Conservation (phyloP, 176 grass and related monocot genomes). For the Musa acuminata region DNA sequence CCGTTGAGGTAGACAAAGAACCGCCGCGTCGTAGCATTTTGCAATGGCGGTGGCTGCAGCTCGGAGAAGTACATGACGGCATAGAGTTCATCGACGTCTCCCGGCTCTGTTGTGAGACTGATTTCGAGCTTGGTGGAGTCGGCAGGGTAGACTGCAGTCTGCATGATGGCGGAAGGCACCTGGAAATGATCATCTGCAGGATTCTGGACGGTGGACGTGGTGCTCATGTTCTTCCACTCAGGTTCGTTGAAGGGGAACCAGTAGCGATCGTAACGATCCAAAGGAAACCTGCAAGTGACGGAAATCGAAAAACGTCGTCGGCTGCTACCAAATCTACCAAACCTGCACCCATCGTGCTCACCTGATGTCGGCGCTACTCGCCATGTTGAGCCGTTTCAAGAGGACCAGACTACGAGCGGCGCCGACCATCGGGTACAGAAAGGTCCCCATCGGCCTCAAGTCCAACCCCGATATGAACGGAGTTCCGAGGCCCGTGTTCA, state of each 20-base stretch:
- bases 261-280: background rate
- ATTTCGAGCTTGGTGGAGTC: slow-evolving; percentile 33
- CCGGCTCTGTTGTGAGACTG: background rate
- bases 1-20: slow-evolving; percentile 34
- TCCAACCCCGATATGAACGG: background rate
- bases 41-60: background rate
- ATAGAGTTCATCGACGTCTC: slow-evolving; percentile 19
- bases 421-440: background rate
- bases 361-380: background rate
- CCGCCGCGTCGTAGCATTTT: slow-evolving; percentile 10
- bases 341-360: background rate
- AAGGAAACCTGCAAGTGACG: background rate
- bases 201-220: background rate
- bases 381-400: background rate
- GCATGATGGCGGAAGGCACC: background rate
- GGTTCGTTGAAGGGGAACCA: background rate
- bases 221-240: background rate
- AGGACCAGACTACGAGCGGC: background rate
- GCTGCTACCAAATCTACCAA: no score
- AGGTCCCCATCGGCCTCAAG: background rate
- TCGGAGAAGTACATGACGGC: slow-evolving; percentile 29
- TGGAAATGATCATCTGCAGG: background rate
- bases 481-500: background rate
- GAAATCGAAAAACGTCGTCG: background rate
- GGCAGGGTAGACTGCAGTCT: slow-evolving; percentile 29